Conservation (phyloP, 2,329 filamentous ascomycete species). For the Colletotrichum lindemuthianum region DNA sequence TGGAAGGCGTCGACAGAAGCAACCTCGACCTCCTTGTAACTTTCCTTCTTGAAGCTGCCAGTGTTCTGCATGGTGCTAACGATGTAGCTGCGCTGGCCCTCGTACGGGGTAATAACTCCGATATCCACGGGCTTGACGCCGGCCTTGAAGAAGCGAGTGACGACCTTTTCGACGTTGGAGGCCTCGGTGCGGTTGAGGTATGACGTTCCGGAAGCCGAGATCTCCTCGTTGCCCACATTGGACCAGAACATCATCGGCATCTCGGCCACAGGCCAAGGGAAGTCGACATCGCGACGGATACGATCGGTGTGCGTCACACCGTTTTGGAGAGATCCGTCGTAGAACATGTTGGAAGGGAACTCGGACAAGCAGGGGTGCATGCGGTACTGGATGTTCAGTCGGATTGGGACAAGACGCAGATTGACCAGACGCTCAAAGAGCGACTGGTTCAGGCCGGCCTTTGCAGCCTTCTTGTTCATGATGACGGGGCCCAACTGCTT, state of each 20-base stretch:
- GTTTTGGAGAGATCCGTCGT: constrained; percentile 96
- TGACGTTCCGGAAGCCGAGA: constrained; percentile 95
- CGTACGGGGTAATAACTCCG: constrained; percentile 98
- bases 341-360: constrained; percentile 99
- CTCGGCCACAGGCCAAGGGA: constrained; percentile 94
- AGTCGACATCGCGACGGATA: constrained; percentile 92
- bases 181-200: constrained; percentile 98
- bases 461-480: constrained; percentile 99
- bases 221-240: constrained; percentile 96
- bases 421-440: constrained; percentile 96
- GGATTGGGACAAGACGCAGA: constrained; percentile 88
- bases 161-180: constrained; percentile 97
- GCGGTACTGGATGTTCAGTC: constrained; percentile 96
- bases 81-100: constrained; percentile 97
- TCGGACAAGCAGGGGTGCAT: constrained; percentile 98
- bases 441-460: constrained; percentile 97
- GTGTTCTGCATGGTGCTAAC: constrained; percentile 99
- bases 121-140: constrained; percentile 94
- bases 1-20: constrained; percentile 99
- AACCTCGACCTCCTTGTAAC: constrained; percentile 98
- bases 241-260: constrained; percentile 99
- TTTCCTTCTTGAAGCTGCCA: constrained; percentile 97
- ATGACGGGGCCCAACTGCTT: constrained; percentile 98
- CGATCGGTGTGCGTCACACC: constrained; percentile 91
- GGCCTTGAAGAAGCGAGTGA: constrained; percentile 98